Evolutionary conservation across 441 rosid species (phyloP).

Genomic region (Flueggea neowawraea): DNA sequence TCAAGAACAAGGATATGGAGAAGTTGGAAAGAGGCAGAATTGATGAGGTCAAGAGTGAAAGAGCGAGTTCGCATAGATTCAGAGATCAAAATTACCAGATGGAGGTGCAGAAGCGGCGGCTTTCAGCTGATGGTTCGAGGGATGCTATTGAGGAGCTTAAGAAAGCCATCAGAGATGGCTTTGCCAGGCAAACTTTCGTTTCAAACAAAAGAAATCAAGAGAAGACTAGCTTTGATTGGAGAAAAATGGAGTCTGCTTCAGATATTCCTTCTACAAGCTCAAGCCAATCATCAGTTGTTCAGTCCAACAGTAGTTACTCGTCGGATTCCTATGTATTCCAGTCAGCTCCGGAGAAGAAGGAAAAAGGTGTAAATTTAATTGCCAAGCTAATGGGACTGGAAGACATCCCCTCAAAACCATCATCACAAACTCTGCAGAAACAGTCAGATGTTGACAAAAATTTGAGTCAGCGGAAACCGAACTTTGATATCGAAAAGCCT

Average conservation of each 20-base stretch:
- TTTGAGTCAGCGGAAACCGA: constrained; percentile 20
- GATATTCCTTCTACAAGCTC: constrained; percentile 69
- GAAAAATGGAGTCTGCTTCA: constrained; percentile 32
- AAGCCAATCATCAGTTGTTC: constrained; percentile 48
- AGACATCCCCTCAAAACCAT: constrained; percentile 39
- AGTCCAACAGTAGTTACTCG: constrained; percentile 25
- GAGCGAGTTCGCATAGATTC: constrained; percentile 31
- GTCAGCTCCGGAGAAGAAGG: constrained; percentile 25
- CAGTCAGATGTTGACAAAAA: constrained; percentile 23
- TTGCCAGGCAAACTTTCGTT: constrained; percentile 59
- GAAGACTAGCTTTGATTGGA: constrained; percentile 20
- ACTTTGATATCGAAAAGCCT: constrained; percentile 30
- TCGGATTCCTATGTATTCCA: constrained; percentile 32
- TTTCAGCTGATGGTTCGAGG: constrained; percentile 43
- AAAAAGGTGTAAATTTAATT: constrained; percentile 53
- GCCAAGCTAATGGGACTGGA: constrained; percentile 98
- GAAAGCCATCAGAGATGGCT: constrained; percentile 50
- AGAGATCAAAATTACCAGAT: constrained; percentile 26
- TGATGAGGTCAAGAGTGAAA: constrained; percentile 28
- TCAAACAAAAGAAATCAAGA: constrained; percentile 23
- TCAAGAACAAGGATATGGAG: constrained; percentile 46
- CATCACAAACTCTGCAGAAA: constrained; percentile 16
- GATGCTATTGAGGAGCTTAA: constrained; percentile 64
- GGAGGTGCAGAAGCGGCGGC: constrained; percentile 24
- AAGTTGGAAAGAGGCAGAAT: constrained; percentile 25